Evolutionary conservation across 306 rosid genomes (phyloP), one percentile per base, ranked within the genome.

Genomic region (Sicyos baderoa): DNA sequence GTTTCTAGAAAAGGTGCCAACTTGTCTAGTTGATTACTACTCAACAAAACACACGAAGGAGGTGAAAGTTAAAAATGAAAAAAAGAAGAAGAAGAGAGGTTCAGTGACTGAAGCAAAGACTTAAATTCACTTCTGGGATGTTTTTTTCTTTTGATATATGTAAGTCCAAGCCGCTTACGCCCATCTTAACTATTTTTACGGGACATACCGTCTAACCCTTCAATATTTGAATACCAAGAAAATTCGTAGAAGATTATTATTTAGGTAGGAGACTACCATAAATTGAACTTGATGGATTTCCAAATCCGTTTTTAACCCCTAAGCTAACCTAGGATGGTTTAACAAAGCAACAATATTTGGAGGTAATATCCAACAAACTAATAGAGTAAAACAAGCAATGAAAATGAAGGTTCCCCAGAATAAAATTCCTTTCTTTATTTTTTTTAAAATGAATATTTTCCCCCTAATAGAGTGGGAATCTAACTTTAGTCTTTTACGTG

Each of bases 381-480:
- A 29, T 29, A 29, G 35, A 29, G 35, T 29, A 29, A 2, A 22
- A 69, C 18, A 45, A 69, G 58, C 48, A 69, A 51, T 25, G 60
- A 54, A 53, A 54, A 18, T 51, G 49, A 70, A 19, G 21, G 27
- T 52, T 70, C 74, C 74, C 12, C 58, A 17, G 76, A 73, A 59
- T 29, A 49, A 27, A 60, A 73, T 73, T 73, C 76, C 61, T 73
- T 62, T 48, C 76, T 62, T 51, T 58, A 21, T 37, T 37, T 37
- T 15, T 47, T 59, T 27, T 42, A 48, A 66, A 66, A 19, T 22
- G 71, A 48, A 22, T 22, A 22, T 1, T 21, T 21, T 11, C 6
- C 48, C 49, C 25, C 49, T 61, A n/a, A 45, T 72, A 68, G 76
- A 60, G 58, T 57, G 54, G 64, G 76, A 72, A 72, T 72, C 54